Evolutionary conservation across 2,329 filamentous ascomycete genomes (phyloP), one percentile per base, ranked within the genome.

Genomic region (Talaromyces sp.): DNA sequence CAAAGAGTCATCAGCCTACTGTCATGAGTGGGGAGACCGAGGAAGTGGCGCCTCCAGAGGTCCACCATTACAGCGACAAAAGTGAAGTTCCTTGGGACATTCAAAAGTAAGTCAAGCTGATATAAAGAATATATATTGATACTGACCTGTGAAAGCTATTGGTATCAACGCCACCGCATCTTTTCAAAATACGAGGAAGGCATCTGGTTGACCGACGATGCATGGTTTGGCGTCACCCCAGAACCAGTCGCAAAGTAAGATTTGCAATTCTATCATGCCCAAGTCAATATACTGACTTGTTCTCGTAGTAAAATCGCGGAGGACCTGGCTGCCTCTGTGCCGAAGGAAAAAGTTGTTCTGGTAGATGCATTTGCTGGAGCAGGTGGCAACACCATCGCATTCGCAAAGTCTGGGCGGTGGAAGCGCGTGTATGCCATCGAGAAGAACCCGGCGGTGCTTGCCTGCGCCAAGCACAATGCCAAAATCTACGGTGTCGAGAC

Each of bases 221-320:
- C 92, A 59, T 99, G 95, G 95, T 99, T 95, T 74, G 95, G 93
- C 60, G 93, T 98, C 7, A 99, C 96, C 0, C 93, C 95, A 14
- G 94, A 99, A 75, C 90, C 91, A 4, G 86, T 99, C 31, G 95
- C 95, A 63, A 87, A 83, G 91, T 95, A 80, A 69, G 82, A 56
- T 33, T 53, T 78, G 5, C 40, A 31, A 18, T 61, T 34, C 59
- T 56, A n/a, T 14, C 54, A 23, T 27, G 12, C 14, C 64, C 58
- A 59, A 57, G 59, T 2, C 31, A 16, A 50, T 57, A 34, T 9
- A 40, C 61, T 66, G 16, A 65, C 52, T 23, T 5, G 18, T 12
- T 33, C 5, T 55, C 47, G 28, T 65, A 89, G 90, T 63, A 87
- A 89, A 77, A 91, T 96, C 59, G 91, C 93, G 16, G 72, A 82